Evolutionary conservation across 1,139 yeast species (phyloP).

Genomic region (Yamadazyma spencermartinsiae): DNA sequence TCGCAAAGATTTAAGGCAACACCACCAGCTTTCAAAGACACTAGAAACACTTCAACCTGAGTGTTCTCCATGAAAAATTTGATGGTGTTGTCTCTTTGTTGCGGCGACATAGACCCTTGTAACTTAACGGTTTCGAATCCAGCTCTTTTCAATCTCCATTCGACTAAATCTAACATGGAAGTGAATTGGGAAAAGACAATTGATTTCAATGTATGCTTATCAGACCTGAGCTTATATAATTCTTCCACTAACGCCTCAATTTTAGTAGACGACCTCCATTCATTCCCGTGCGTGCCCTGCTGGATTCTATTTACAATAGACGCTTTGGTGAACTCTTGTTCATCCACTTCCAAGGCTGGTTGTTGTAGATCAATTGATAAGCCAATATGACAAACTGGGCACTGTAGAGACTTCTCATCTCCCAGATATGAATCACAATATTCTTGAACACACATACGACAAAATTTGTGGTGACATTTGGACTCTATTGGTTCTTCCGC

Average conservation of each 20-base stretch:
- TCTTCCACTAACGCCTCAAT: constrained; percentile 96
- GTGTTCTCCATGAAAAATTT: constrained; percentile 90
- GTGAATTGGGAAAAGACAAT: constrained; percentile 97
- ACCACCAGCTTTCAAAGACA: constrained; percentile 97
- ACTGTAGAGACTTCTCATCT: constrained; percentile 56
- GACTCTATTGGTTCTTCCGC: constrained; percentile 97
- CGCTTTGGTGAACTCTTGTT: constrained; percentile 63
- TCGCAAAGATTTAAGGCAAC: constrained; percentile 95
- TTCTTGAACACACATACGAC: constrained; percentile 88
- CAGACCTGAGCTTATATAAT: constrained; percentile 80
- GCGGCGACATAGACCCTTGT: constrained; percentile 96
- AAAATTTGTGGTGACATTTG: constrained; percentile 88
- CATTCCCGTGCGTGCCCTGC: constrained; percentile 67
- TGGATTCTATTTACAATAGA: constrained; percentile 88
- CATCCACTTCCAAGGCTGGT: constrained; percentile 80
- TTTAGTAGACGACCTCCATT: constrained; percentile 92
- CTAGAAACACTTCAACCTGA: constrained; percentile 87
- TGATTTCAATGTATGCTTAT: constrained; percentile 84
- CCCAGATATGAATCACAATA: constrained; percentile 84
- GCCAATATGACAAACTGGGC: constrained; percentile 96
- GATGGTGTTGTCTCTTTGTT: constrained; percentile 89
- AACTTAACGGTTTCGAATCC: constrained; percentile 92
- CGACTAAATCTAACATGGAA: constrained; percentile 91
- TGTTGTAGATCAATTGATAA: constrained; percentile 87
- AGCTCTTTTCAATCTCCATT: constrained; percentile 91